Evolutionary conservation across 352 stramenopile genomes (phyloP), one percentile per base, ranked within the genome.

Genomic region (Phytopythium aichiense): DNA sequence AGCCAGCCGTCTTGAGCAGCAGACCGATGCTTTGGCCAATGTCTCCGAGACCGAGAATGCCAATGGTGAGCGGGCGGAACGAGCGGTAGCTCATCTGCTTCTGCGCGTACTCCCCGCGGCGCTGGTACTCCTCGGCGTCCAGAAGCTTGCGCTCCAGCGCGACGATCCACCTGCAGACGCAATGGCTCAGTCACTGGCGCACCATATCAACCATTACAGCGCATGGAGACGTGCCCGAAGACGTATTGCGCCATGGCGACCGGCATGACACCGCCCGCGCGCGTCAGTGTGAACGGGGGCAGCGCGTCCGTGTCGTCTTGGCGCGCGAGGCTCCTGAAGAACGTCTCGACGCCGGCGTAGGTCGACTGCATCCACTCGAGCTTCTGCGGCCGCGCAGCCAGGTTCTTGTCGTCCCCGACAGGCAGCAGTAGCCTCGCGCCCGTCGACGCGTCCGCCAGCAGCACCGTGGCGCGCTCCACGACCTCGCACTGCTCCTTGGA

Each of bases 21-120:
- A 63, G 71, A 20, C 78, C 81, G 48, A 88, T 84, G 46, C 74
- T 76, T 56, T 87, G 74, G 38, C 81, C 81, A 25, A 90, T 79
- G 23, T 86, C 76, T 15, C 80, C 81, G 7, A 90, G 66, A 2
- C 81, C 81, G 25, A 90, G 71, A 23, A 90, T 75, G 3, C 78
- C 78, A 20, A 90, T 63, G 4, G 76, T 88, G 48, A 90, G 28
- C 11, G 76, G 48, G 7, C 61, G 63, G 53, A 72, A 83, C 2
- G 72, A 72, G 11, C 72, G 73, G 56, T 81, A 81, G 31, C 67
- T 71, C 28, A 80, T 64, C 22, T 77, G 60, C 53, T 56, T 63
- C 50, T 73, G 71, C n/a, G 56, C 71, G 35, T 75, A 82, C 4
- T 73, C 49, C 23, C 63, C 61, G 13, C 70, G 69, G 18, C 69